Percentiles rank a stretch among this genome's conserved stretches.
phyloP scores from a whole-genome alignment of 2,329 filamentous ascomycete species.

The Cercospora sojina region DNA sequence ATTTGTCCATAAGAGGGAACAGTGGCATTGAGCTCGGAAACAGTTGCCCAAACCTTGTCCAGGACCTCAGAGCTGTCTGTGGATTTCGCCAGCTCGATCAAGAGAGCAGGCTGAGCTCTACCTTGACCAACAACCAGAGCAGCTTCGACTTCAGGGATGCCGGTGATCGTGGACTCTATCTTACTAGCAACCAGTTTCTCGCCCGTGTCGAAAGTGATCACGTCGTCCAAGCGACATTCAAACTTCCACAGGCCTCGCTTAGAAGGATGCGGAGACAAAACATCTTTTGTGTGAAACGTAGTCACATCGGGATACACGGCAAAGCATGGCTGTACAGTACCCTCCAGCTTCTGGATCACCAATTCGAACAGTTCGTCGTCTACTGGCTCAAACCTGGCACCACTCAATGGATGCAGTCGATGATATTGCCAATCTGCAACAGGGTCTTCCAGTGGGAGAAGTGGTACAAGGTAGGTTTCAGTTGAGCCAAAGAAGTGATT shows the following conservation, averaged over 20 bases:
- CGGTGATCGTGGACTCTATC: not conserved
- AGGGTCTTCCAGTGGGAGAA: not conserved
- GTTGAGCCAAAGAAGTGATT: constrained; percentile 12
- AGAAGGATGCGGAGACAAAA: constrained; percentile 4
- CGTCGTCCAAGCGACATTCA: constrained; percentile 9
- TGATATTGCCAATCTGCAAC: constrained; percentile 11
- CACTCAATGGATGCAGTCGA: constrained; percentile 8
- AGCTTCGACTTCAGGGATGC: not conserved
- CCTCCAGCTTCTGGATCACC: not conserved
- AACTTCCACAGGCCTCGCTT: constrained; percentile 6
- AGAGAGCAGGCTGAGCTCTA: constrained; percentile 1
- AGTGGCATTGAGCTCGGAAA: not conserved
- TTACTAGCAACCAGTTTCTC: constrained; percentile 6
- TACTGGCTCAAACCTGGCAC: constrained; percentile 1
- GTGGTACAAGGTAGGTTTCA: constrained; percentile 4
- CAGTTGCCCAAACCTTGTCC: not conserved
- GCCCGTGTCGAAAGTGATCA: constrained; percentile 8
- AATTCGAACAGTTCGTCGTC: constrained; percentile 1
- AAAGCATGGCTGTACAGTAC: constrained; percentile 5
- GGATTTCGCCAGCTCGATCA: not conserved
- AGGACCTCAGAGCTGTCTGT: not conserved
- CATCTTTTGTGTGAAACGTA: constrained; percentile 7
- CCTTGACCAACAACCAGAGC: constrained; percentile 10
- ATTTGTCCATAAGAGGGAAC: not conserved
- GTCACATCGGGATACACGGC: not conserved